phyloP scores from a whole-genome alignment of 352 stramenopile species.

The Phytophthora agathidicida region DNA sequence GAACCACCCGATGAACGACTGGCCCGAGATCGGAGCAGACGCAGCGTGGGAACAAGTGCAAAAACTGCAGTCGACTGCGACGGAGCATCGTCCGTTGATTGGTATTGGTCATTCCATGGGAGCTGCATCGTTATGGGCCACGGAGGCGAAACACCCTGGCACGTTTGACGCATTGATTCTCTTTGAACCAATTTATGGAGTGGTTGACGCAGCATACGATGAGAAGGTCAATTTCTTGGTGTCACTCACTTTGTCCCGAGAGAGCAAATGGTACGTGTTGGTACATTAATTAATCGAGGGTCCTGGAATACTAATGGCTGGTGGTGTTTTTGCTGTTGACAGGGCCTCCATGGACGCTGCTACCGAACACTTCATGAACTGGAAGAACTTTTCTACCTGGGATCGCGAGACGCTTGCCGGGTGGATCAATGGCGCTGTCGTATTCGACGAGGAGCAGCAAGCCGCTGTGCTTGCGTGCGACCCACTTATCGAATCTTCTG shows the following conservation, averaged over 20 bases:
- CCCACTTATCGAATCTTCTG: constrained; percentile 43
- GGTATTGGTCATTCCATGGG: constrained; percentile 56
- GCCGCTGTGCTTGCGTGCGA: constrained; percentile 35
- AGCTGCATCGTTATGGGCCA: constrained; percentile 41
- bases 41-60: constrained; percentile 24
- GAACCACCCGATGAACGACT: constrained; percentile 33
- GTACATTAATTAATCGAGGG: background rate
- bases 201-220: constrained; percentile 9
- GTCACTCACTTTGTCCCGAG: constrained; percentile 36
- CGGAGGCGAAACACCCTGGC: constrained; percentile 43
- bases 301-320: background rate
- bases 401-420: constrained; percentile 38
- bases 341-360: constrained; percentile 32
- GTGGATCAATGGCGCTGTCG: constrained; percentile 48
- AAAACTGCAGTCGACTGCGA: constrained; percentile 8
- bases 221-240: constrained; percentile 44
- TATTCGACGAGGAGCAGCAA: constrained; percentile 32
- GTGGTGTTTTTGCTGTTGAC: background rate
- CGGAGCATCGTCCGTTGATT: constrained; percentile 24
- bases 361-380: constrained; percentile 32
- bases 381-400: constrained; percentile 50
- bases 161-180: constrained; percentile 54
- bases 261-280: constrained; percentile 40
- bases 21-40: constrained; percentile 20
- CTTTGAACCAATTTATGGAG: constrained; percentile 53